Evolutionary conservation across 2,329 filamentous ascomycete species (phyloP), one percentile per base, ranked within the genome.

Genomic region (Colletotrichum brevisporum): DNA sequence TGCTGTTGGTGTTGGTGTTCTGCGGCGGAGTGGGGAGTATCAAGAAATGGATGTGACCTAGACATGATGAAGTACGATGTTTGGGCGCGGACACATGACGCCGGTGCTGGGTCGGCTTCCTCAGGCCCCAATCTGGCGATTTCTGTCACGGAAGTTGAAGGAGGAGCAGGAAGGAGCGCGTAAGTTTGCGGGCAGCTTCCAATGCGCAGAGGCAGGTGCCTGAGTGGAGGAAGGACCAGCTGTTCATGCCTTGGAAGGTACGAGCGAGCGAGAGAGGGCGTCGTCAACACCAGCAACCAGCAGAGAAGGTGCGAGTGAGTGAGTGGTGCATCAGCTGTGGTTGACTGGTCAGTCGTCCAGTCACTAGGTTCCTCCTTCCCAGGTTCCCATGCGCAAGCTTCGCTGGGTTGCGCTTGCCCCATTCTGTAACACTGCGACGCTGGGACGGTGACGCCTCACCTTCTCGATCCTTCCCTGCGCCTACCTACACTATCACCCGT

Each of bases 391-490:
- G 21, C 58, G 39, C 47, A 65, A 41, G 41, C 43, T 57, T 52
- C 18, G 41, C 54, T 50, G 45, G 24, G 62, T 43, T 39, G 27
- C 62, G 67, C 67, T 69, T 69, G 56, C 60, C 55, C 62, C 55
- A 36, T 69, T 61, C 62, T 56, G 67, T 66, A 41, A 69, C 66
- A 51, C 55, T 69, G 62, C 62, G 45, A 69, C 67, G 62, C 67
- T 69, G 62, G 54, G 62, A 69, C 66, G n/a, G 43, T 26, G 51
- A 66, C 43, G 55, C 66, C 41, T 61, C 51, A 58, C 45, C 62
- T 60, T 66, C 31, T 69, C 51, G 67, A 69, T 27, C 51, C 39
- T 58, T 56, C 39, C 45, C 43, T 36, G 36, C 43, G 53, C 57
- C 51, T 53, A 36, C 31, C 8, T 8, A 36, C 5, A 8, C 8